Percentiles rank a stretch among this genome's conserved stretches.
Evolutionary conservation across 768 basidiomycete genomes (phyloP).

Genomic region (Suillus americanus): DNA sequence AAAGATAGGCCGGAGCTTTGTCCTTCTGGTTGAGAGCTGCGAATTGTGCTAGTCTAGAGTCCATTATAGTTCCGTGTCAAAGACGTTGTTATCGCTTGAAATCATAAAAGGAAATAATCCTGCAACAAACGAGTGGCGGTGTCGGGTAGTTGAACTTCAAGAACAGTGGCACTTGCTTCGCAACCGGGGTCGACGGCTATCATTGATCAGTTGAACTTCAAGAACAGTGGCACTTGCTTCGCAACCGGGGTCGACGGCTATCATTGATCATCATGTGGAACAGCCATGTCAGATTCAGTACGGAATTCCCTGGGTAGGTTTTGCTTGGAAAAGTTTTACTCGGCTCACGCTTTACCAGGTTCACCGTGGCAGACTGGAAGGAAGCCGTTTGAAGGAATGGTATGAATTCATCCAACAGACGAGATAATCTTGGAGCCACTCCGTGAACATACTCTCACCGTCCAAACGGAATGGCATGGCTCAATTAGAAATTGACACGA

Average conservation of each 20-base stretch:
- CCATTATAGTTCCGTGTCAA: slow-evolving; percentile 44
- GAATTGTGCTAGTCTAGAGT: slow-evolving; percentile 62
- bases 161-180: neutral
- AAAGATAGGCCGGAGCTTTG: slow-evolving; percentile 72
- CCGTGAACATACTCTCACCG: slow-evolving; percentile 12
- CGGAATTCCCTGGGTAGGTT: neutral
- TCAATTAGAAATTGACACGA: slow-evolving; percentile 18
- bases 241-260: neutral
- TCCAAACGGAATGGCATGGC: neutral
- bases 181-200: neutral
- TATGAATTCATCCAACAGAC: neutral
- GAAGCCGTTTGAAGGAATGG: neutral
- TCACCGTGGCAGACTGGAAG: neutral
- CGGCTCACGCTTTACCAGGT: neutral
- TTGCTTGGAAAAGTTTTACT: neutral
- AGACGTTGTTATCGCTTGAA: neutral
- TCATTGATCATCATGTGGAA: neutral
- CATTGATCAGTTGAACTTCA: neutral
- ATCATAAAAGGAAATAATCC: slow-evolving; percentile 6
- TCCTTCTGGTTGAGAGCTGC: slow-evolving; percentile 76
- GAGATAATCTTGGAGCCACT: neutral
- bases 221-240: neutral
- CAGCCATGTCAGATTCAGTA: neutral
- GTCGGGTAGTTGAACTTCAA: neutral
- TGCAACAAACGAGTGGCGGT: neutral